Evolutionary conservation across 1,284 basidiomycete species (phyloP), one percentile per base, ranked within the genome.

Genomic region (Pseudozyma hubeiensis): DNA sequence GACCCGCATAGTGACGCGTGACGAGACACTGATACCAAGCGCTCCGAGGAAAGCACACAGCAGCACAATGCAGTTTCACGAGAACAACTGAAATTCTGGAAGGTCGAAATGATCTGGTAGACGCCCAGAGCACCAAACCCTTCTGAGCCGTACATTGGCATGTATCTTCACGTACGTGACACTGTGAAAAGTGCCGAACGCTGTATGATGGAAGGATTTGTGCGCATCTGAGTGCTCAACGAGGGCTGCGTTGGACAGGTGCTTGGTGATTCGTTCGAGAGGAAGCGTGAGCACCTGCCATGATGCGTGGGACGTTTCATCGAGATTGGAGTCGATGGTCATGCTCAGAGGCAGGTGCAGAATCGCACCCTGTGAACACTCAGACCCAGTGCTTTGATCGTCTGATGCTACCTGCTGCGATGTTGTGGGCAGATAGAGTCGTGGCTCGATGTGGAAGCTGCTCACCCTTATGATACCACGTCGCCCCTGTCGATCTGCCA

Each of bases 401-500:
- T 11, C 19, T 44, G n/a, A 7, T 11, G 13, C 41, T 13, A 24
- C 6, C 87, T 16, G 24, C 41, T 53, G 43, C 50, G 57, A n/a
- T 66, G 54, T 56, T 7, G 29, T 39, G 10, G 33, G 29, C 7
- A 54, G n/a, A n/a, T 50, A 47, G 24, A 64, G 31, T 61, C 64
- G 48, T 35, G 40, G 62, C 65, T 83, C 83, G 81, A 92, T 92
- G 90, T 93, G 92, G 79, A 93, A 93, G 13, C 91, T 93, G 24
- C 92, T 93, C 64, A 90, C 88, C 30, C 92, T 87, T 29, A 93
- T 81, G 35, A 88, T 84, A 0, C 91, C 92, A 63, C 86, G 86
- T 66, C 87, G 86, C 7, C 90, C 89, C 7, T 83, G 80, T 48
- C 86, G 86, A 85, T 94, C 92, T 37, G 89, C 88, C 14, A 94